Evolutionary conservation across 257 asterid species (phyloP).

Genomic region (Solanum verrucosum): DNA sequence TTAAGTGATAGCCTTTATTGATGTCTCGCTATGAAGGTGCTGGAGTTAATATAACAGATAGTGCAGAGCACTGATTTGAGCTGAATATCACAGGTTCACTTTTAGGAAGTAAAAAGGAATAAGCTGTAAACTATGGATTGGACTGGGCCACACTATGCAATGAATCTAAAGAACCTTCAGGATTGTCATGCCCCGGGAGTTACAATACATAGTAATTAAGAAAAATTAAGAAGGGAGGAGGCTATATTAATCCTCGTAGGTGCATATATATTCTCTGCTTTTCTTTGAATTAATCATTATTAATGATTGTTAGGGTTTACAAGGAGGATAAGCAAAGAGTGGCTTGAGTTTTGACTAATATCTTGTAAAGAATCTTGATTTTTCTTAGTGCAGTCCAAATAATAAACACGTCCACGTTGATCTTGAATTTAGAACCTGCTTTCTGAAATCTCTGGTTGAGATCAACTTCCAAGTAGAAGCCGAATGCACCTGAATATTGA

Average conservation of each 20-base stretch:
- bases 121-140: background rate
- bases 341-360: background rate
- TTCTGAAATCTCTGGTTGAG: background rate
- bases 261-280: background rate
- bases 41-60: background rate
- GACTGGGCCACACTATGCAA: background rate
- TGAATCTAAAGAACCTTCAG: background rate
- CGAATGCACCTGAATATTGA: background rate
- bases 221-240: background rate
- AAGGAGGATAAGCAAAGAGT: background rate
- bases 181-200: background rate
- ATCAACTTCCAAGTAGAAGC: background rate
- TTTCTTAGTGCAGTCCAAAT: background rate
- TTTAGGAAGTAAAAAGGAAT: background rate
- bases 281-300: background rate
- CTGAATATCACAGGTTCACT: background rate
- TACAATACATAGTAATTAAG: background rate
- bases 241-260: background rate
- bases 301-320: background rate
- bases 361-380: background rate
- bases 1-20: background rate
- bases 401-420: background rate
- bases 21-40: background rate
- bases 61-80: background rate
- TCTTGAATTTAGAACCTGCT: background rate